These are phyloP conservation scores for Bothriochloa decipiens DNA, from an alignment of 176 grass and related monocot species.

Conservation along the genomic window DNA sequence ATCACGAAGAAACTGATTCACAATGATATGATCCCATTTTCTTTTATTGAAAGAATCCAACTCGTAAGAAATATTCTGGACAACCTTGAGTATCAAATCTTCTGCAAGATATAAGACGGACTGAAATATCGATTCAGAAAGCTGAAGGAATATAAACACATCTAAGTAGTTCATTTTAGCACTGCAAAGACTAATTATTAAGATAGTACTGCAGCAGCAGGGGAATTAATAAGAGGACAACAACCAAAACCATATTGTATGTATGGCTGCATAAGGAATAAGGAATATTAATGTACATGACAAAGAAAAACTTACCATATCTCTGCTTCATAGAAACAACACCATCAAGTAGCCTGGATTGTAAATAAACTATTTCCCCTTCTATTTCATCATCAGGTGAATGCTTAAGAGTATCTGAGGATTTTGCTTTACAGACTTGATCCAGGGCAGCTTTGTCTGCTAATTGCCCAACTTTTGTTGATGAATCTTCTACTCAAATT, in stretches of 20 bases:
- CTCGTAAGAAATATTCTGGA: constrained; percentile 72
- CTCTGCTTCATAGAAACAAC: constrained; percentile 59
- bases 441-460: constrained; percentile 48
- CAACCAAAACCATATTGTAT: background rate
- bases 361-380: constrained; percentile 86
- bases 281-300: background rate
- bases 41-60: constrained; percentile 66
- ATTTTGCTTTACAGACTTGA: constrained; percentile 59
- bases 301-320: constrained; percentile 60
- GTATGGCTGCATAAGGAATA: background rate
- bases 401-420: constrained; percentile 63
- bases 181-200: background rate
- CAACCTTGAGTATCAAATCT: constrained; percentile 68
- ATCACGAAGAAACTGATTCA: constrained; percentile 93
- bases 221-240: constrained; percentile 17
- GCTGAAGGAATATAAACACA: constrained; percentile 44
- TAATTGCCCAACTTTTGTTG: constrained; percentile 29
- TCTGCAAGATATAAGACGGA: constrained; percentile 68
- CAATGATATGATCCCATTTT: constrained; percentile 94
- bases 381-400: constrained; percentile 92
- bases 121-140: constrained; percentile 60
- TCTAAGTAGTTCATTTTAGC: constrained; percentile 28
- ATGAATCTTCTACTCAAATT: constrained; percentile 37
- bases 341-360: constrained; percentile 74
- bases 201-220: background rate